Base-by-base conservation (phyloP, 2,329 filamentous ascomycete species). In the Onygenales sp. region DNA sequence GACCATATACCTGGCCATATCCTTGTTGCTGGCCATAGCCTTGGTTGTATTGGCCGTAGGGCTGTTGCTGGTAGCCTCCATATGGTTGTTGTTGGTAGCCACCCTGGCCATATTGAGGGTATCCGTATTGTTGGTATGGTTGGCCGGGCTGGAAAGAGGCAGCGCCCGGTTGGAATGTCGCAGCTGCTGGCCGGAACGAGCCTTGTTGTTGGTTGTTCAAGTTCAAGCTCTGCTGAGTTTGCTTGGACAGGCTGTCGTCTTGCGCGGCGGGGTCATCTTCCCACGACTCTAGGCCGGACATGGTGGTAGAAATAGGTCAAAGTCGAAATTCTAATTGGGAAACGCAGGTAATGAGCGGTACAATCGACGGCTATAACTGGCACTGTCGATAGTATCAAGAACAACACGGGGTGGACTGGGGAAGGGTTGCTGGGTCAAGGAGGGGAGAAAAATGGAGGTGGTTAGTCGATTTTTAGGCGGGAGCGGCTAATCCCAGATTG, bases 271-370 rank as follows among this genome's bases (percentile, higher is more conserved):
- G 84, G 65, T 91, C 88, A 66, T 95, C 89, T 75, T 97, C 91
- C 88, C 93, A 97, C 58, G 90, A 95, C 71, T 95, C 90, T 65
- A 89, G 87, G 71, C 91, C 84, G 63, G 91, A 86, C 90, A 95
- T 95, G 66, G 53, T 78, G 67, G 53, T 14, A 3, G 36, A 33
- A 11, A 57, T 54, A 56, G 21, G 48, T 56, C 59, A 44, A 58
- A 59, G 52, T 57, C 53, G n/a, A 11, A 37, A 27, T 46, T 48
- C 46, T 36, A 47, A 33, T 7, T 8, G 32, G 6, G 4, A 14
- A 40, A 49, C 13, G 17, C 33, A 27, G n/a, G 32, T 31, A n/a
- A n/a, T 7, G 40, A 49, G 21, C 14, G 32, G 5, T 31, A 31
- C 4, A 31, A 33, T 40, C 11, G 31, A 27, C 11, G 14, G 27